Base-by-base conservation (phyloP, 768 basidiomycete genomes). In the Pholiota microspora region DNA sequence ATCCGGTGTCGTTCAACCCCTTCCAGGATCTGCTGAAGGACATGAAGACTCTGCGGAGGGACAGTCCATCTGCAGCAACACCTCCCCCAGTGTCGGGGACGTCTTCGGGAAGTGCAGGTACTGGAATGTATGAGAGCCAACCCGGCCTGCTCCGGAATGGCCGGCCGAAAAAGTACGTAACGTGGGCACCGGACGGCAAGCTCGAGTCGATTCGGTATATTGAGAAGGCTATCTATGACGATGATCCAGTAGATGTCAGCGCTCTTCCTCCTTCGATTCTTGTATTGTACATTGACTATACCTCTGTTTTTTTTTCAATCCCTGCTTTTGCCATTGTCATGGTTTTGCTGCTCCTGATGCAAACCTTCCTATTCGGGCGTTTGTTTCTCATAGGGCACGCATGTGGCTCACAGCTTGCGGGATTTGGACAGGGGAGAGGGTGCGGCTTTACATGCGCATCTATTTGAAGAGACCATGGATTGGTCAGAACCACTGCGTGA, bases 381-480 rank as follows among this genome's bases (percentile, higher is more conserved):
- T 31, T 67, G 61, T 68, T 67, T 70, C 67, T 65, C 72, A 73
- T 80, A 94, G 91, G 88, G 86, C 73, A 74, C 78, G 68, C 86
- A 88, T 75, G 74, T 77, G 65, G 63, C 76, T 60, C 86, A 89
- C 72, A 88, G 78, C 75, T 70, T 89, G 60, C 90, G 90, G 67
- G 91, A 92, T 73, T 77, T 94, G 76, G 92, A 94, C 73, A 82
- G 89, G 68, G 88, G 83, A 68, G 92, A 93, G 69, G 92, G 92
- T 47, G 89, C 89, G 53, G 89, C 92, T 49, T 68, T 94, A 63
- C 91, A 93, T 66, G 82, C 84, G 57, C 87, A 85, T 67, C 64
- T 89, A 57, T 93, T 93, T 69, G 92, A 93, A 73, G 92, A 93
- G 74, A 78, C 83, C 54, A 76, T 92, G 61, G 92, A 94, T 75